Evolutionary conservation across 352 stramenopile species (phyloP).

Genomic region (Globisporangium cylindrosporum): DNA sequence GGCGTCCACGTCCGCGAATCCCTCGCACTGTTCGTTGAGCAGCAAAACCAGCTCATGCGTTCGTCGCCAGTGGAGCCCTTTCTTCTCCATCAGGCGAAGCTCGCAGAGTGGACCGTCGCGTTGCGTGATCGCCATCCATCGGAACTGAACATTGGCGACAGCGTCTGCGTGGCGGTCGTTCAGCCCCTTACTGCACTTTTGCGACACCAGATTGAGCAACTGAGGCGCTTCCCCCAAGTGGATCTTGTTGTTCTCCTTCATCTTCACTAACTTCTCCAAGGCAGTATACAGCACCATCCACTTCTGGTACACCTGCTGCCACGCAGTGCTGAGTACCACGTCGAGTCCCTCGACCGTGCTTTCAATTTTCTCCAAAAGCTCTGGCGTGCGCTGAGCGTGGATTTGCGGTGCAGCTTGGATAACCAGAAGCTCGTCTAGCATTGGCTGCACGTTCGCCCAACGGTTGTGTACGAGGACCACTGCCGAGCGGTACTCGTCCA

Average conservation of each 20-base stretch:
- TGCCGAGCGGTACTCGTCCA: slow-evolving; percentile 37
- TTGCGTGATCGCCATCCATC: slow-evolving; percentile 71
- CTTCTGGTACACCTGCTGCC: slow-evolving; percentile 55
- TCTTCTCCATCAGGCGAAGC: slow-evolving; percentile 62
- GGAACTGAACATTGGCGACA: slow-evolving; percentile 66
- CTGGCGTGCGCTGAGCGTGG: slow-evolving; percentile 47
- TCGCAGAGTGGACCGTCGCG: slow-evolving; percentile 57
- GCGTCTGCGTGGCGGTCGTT: slow-evolving; percentile 50
- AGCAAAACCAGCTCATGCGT: slow-evolving; percentile 68
- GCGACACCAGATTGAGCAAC: slow-evolving; percentile 44
- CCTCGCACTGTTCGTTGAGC: slow-evolving; percentile 71
- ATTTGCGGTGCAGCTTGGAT: slow-evolving; percentile 52
- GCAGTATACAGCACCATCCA: slow-evolving; percentile 45
- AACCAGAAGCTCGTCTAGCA: slow-evolving; percentile 54
- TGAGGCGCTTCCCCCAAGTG: slow-evolving; percentile 54
- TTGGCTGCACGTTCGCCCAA: slow-evolving; percentile 65
- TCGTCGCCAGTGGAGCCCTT: slow-evolving; percentile 65
- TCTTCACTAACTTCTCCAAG: slow-evolving; percentile 53
- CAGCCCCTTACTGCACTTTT: slow-evolving; percentile 57
- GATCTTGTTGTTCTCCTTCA: slow-evolving; percentile 60
- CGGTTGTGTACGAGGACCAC: slow-evolving; percentile 63
- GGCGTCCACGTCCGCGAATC: slow-evolving; percentile 54
- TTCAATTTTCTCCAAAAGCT: slow-evolving; percentile 45
- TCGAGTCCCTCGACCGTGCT: slow-evolving; percentile 59
- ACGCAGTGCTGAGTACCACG: slow-evolving; percentile 54